These are phyloP conservation scores for Graphiopsis chlorocephala DNA, from an alignment of 2,329 filamentous ascomycete species.

Conservation along the genomic window DNA sequence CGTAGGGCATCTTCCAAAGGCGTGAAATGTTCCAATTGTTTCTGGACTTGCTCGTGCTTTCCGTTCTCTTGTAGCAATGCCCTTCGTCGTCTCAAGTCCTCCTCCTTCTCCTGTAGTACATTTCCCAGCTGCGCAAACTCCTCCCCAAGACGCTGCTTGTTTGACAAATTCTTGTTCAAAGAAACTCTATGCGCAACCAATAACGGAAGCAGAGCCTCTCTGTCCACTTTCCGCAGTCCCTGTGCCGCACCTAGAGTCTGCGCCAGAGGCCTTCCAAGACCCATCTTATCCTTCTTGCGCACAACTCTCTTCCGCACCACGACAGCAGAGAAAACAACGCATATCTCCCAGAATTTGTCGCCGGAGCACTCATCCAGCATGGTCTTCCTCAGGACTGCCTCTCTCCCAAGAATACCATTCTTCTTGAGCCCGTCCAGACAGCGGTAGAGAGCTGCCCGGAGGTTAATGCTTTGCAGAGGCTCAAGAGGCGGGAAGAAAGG, in stretches of 20 bases:
- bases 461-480: conserved; percentile 84
- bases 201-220: conserved; percentile 57
- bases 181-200: conserved; percentile 71
- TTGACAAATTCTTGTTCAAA: conserved; percentile 57
- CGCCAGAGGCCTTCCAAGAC: conserved; percentile 41
- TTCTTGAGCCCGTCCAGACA: conserved; percentile 84
- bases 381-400: conserved; percentile 80
- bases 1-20: conserved; percentile 58
- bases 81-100: conserved; percentile 52
- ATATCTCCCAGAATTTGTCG: conserved; percentile 81
- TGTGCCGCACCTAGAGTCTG: conserved; percentile 49
- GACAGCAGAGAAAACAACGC: conserved; percentile 78
- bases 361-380: conserved; percentile 97
- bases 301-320: conserved; percentile 66
- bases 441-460: conserved; percentile 79
- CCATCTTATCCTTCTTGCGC: conserved; percentile 46
- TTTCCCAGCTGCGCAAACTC: conserved; percentile 64
- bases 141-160: conserved; percentile 58
- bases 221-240: conserved; percentile 31
- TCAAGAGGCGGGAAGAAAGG: conserved; percentile 90
- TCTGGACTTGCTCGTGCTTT: conserved; percentile 15
- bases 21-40: conserved; percentile 29
- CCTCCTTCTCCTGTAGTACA: conserved; percentile 40
- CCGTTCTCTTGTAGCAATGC: neutral
- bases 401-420: conserved; percentile 74